A percentile compares a stretch with the other conserved stretches of the same genome.
phyloP scores from a whole-genome alignment of 441 rosid species.

The Daphne laureola region DNA sequence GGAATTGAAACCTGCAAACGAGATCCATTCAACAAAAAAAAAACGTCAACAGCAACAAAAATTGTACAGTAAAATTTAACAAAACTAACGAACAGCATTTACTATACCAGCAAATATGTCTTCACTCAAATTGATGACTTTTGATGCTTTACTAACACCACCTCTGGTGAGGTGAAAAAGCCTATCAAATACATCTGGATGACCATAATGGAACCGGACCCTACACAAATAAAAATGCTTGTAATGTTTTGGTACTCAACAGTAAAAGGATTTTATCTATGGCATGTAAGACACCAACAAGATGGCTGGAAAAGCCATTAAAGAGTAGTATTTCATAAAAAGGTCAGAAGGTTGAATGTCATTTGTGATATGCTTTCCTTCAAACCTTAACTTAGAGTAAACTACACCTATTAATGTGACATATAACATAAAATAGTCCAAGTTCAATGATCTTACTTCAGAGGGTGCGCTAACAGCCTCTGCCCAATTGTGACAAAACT shows the following conservation, averaged over 20 bases:
- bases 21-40: slow-evolving; percentile 15
- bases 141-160: slow-evolving; percentile 98
- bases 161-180: slow-evolving; percentile 98
- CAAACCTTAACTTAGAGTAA: no score
- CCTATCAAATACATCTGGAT: slow-evolving; percentile 98
- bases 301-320: background rate
- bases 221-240: slow-evolving; percentile 28
- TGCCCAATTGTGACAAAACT: slow-evolving; percentile 99
- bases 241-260: no score
- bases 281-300: slow-evolving; percentile 1
- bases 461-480: slow-evolving; percentile 91
- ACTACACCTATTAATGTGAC: no score
- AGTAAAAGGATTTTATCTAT: background rate
- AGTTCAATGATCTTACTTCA: slow-evolving; percentile 54
- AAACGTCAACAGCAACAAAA: slow-evolving; percentile 12
- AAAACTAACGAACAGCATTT: slow-evolving; percentile 8
- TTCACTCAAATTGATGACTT: slow-evolving; percentile 94
- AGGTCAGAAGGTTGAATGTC: no score
- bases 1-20: slow-evolving; percentile 78
- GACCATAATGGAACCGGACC: slow-evolving; percentile 99
- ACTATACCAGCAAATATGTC: slow-evolving; percentile 94
- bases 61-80: slow-evolving; percentile 2
- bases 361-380: no score
- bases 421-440: background rate
- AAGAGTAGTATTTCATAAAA: background rate